Base-by-base conservation (phyloP, 179 eudicot genomes). In the Monotropa hypopitys region DNA sequence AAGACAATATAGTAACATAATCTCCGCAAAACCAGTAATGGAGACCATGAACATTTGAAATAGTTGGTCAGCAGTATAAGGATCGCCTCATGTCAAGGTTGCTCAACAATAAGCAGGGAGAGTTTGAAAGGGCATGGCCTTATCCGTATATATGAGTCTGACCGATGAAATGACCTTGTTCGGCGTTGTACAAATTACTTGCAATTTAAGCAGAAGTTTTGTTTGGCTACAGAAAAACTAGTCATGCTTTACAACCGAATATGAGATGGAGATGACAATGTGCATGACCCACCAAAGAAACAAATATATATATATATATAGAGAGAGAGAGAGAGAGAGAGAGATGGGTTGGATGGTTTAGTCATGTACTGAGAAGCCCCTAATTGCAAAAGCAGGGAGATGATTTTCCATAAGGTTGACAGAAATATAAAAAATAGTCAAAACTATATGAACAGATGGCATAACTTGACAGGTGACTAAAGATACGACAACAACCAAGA, bases 81-180 rank as follows among this genome's bases (percentile, higher is more conserved):
- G 59, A 72, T 47, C n/a, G 5, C 75, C 16, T 49, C 57, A 47
- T 72, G 42, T 72, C 59, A 72, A 30, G 75, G 75, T 72, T 49
- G 51, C 59, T 30, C 75, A 72, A 20, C 75, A 47, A 49, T 18
- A 28, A 72, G 42, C 42, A 49, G 40, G 59, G 50, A 38, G 35
- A 38, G n/a, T 35, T 13, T 11, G 49, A 38, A 56, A 56, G 26
- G 50, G 49, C 77, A 54, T 12, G 65, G 32, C 5, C 16, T 23
- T 40, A 38, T 20, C 1, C 66, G 54, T 30, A 38, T 54, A 9
- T 53, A 21, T 38, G 47, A 45, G 11, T 49, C n/a, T 0, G 33
- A 53, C 6, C 6, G 35, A 11, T 56, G 66, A 74, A 74, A 54
- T 28, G 12, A 13, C 33, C 23, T 30, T 46, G n/a, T 26, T 15